These are phyloP conservation scores for Penicillium sp. DNA, from an alignment of 2,329 filamentous ascomycete genomes.

Conservation along the genomic window DNA sequence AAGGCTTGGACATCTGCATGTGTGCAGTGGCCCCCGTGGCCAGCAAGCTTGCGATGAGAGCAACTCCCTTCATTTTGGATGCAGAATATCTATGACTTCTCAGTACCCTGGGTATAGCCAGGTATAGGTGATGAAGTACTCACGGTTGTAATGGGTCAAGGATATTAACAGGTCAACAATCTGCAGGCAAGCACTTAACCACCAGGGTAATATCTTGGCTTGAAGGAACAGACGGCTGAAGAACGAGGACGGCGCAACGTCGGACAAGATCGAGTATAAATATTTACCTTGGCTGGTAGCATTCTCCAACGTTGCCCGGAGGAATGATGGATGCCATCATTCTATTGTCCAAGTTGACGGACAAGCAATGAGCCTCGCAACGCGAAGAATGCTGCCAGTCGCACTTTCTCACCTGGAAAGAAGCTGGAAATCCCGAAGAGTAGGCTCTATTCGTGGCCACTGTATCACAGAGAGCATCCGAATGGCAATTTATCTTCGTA, in stretches of 20 bases:
- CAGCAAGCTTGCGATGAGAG: conserved; percentile 31
- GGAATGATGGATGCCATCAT: conserved; percentile 24
- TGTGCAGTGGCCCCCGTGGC: conserved; percentile 42
- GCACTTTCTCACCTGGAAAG: not conserved
- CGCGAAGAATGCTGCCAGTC: conserved; percentile 23
- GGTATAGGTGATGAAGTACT: not conserved
- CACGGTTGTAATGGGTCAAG: too few species aligned
- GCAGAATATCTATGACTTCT: not conserved
- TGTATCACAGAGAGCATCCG: too few species aligned
- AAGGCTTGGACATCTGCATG: conserved; percentile 58
- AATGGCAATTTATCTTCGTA: not conserved
- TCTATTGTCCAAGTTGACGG: not conserved
- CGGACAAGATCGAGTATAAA: conserved; percentile 10
- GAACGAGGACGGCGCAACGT: not conserved
- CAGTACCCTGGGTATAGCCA: not conserved
- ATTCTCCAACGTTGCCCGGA: conserved; percentile 16
- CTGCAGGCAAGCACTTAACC: conserved; percentile 11
- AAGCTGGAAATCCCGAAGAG: too few species aligned
- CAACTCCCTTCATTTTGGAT: conserved; percentile 33
- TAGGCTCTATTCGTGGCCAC: too few species aligned
- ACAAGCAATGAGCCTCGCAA: conserved; percentile 14
- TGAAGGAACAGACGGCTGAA: conserved; percentile 3
- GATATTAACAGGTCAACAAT: conserved; percentile 6
- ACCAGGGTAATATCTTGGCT: conserved; percentile 10
- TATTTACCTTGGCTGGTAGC: conserved; percentile 9